Conservation (phyloP, 495 filamentous ascomycete genomes). For the Penicillium taxi region DNA sequence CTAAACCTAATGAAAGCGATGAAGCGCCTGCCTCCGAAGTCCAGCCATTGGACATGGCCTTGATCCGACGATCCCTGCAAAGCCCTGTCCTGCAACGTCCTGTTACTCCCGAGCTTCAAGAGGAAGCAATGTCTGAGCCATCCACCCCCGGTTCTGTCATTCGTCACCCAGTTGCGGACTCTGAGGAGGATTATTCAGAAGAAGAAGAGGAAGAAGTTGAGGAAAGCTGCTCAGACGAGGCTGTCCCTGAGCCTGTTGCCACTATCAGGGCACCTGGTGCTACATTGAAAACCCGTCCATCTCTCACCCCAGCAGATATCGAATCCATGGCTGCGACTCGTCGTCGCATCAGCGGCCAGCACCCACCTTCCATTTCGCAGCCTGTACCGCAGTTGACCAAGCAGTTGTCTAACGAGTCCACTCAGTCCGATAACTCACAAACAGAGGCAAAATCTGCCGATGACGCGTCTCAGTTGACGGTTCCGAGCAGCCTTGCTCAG, state of each 20-base stretch:
- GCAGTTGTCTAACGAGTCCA: constrained; percentile 25
- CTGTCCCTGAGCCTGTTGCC: constrained; percentile 73
- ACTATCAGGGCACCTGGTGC: constrained; percentile 86
- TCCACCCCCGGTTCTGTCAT: constrained; percentile 93
- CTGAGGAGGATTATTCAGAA: constrained; percentile 19
- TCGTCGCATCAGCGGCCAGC: constrained; percentile 70
- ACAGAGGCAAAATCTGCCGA: constrained; percentile 19
- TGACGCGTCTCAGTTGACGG: constrained; percentile 11
- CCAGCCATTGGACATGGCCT: constrained; percentile 38
- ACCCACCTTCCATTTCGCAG: constrained; percentile 53
- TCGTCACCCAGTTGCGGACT: constrained; percentile 54
- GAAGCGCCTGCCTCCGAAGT: neutral
- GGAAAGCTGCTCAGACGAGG: constrained; percentile 29
- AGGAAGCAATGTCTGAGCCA: constrained; percentile 48
- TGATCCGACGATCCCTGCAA: constrained; percentile 43
- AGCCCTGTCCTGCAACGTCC: constrained; percentile 55
- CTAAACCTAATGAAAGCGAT: neutral
- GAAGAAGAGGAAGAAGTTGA: constrained; percentile 21
- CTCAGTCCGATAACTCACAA: constrained; percentile 24
- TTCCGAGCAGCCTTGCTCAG: constrained; percentile 21
- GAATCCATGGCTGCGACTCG: constrained; percentile 81
- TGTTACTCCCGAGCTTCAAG: constrained; percentile 53
- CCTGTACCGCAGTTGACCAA: constrained; percentile 26
- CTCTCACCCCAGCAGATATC: constrained; percentile 76
- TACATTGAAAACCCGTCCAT: constrained; percentile 83